A percentile compares a stretch with the other conserved stretches of the same genome.
Conservation (phyloP, 805 yeast genomes). For the Monosporozyma aerobia region DNA sequence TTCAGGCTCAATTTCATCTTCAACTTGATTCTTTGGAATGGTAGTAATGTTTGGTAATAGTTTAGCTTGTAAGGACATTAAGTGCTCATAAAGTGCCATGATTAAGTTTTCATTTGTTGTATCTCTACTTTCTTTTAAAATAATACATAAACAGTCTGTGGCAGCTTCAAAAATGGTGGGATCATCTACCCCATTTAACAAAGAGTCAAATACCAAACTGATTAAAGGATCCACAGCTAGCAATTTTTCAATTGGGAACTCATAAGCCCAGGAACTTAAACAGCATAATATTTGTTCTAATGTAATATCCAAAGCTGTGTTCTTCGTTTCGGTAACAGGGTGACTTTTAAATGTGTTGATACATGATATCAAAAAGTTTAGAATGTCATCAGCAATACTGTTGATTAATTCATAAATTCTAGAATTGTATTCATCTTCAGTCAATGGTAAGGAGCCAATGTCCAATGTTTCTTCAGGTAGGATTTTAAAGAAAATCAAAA, state of each 20-base stretch:
- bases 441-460: constrained; percentile 63
- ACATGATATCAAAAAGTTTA: constrained; percentile 50
- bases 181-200: constrained; percentile 34
- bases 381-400: constrained; percentile 58
- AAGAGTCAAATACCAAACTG: constrained; percentile 55
- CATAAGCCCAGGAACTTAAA: constrained; percentile 84
- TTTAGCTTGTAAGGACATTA: constrained; percentile 51
- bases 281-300: constrained; percentile 51
- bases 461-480: constrained; percentile 87
- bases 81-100: constrained; percentile 56
- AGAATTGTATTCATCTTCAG: constrained; percentile 66
- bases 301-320: constrained; percentile 16
- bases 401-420: constrained; percentile 58
- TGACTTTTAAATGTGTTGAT: constrained; percentile 10
- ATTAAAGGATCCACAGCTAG: constrained; percentile 56
- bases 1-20: constrained; percentile 47
- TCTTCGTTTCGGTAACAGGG: constrained; percentile 27
- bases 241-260: constrained; percentile 67
- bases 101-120: constrained; percentile 54
- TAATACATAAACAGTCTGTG: constrained; percentile 75
- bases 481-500: constrained; percentile 75
- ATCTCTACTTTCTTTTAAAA: constrained; percentile 75
- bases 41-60: constrained; percentile 31
- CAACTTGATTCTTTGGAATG: constrained; percentile 14
- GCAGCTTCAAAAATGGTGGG: constrained; percentile 69